These are phyloP conservation scores for Trametes maxima DNA, from an alignment of 768 basidiomycete genomes.

Conservation along the genomic window DNA sequence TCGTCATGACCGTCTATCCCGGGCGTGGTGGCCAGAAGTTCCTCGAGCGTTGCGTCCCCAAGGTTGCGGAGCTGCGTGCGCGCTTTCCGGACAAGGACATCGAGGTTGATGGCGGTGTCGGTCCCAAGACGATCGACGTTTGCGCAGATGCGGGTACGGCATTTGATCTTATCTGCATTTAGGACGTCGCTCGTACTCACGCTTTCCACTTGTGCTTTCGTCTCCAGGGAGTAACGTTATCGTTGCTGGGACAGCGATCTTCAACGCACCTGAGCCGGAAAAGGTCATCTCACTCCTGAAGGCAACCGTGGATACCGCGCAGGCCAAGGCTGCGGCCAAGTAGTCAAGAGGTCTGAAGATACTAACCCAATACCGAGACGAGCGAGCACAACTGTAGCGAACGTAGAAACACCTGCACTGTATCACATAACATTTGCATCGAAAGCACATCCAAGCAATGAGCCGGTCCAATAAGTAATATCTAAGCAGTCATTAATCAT, in stretches of 20 bases:
- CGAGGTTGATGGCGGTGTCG: constrained; percentile 98
- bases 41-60: constrained; percentile 87
- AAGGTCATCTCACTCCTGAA: constrained; percentile 76
- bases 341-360: constrained; percentile 6
- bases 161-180: constrained; percentile 11
- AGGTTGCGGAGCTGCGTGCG: constrained; percentile 86
- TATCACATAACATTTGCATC: constrained; percentile 15
- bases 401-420: constrained; percentile 18
- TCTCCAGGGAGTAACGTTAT: constrained; percentile 91
- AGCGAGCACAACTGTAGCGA: not conserved
- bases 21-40: constrained; percentile 98
- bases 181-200: not conserved
- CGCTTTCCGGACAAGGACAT: constrained; percentile 96
- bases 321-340: constrained; percentile 44
- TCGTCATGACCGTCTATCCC: constrained; percentile 98
- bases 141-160: constrained; percentile 86
- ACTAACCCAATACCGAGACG: not conserved
- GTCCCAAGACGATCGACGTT: constrained; percentile 80
- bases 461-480: not conserved
- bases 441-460: not conserved
- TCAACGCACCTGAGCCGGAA: constrained; percentile 77
- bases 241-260: constrained; percentile 96
- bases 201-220: not conserved
- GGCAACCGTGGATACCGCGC: constrained; percentile 66
- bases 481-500: constrained; percentile 1